phyloP scores from a whole-genome alignment of 73 alveolate species.

The Paramecium octaurelia region DNA sequence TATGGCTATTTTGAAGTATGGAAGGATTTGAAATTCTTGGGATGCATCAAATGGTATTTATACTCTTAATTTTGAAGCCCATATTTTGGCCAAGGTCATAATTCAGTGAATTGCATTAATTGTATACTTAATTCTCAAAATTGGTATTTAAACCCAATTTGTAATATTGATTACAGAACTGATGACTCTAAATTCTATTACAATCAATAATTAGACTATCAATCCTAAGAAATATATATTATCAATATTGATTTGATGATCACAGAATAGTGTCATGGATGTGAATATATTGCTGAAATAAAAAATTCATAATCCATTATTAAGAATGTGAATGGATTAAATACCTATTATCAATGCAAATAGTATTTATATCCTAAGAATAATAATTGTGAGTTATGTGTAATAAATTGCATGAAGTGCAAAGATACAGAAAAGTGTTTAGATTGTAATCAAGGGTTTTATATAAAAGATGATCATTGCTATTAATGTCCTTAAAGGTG shows the following conservation, averaged over 20 bases:
- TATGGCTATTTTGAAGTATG: background rate
- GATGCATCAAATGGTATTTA: background rate
- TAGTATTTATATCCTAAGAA: background rate
- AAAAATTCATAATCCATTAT: background rate
- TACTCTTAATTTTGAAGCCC: background rate
- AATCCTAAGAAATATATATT: background rate
- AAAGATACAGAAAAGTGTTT: background rate
- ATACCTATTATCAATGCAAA: background rate
- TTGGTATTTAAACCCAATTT: background rate
- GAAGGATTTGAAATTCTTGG: background rate
- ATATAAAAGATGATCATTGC: background rate
- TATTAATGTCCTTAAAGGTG: background rate
- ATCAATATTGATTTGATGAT: background rate
- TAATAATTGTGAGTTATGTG: background rate
- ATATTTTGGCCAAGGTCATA: background rate
- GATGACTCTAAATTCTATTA: background rate
- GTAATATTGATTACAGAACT: background rate
- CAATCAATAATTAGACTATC: background rate
- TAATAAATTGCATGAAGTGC: background rate
- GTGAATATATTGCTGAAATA: background rate
- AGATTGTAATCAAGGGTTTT: background rate
- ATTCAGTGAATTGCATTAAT: background rate
- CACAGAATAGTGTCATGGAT: background rate
- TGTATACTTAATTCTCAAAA: background rate
- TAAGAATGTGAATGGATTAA: background rate